phyloP scores from a whole-genome alignment of 2,329 filamentous ascomycete genomes.

The Colletotrichum plurivorum region DNA sequence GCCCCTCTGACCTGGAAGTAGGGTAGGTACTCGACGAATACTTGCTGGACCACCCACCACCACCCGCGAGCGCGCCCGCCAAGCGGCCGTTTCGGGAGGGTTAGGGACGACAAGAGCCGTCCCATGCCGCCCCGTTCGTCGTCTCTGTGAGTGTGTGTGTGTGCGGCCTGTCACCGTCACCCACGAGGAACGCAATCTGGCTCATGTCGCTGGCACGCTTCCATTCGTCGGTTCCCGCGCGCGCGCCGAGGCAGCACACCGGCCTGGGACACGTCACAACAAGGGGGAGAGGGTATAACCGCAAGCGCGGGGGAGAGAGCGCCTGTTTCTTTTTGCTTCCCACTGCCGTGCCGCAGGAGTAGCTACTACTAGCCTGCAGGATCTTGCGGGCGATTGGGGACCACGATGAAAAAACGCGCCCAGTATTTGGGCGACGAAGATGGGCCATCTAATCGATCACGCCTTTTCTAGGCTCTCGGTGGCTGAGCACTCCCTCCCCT shows the following conservation, averaged over 20 bases:
- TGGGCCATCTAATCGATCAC: slow-evolving; percentile 15
- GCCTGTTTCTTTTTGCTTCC: not conserved
- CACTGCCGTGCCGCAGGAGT: slow-evolving; percentile 5
- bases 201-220: slow-evolving; percentile 32
- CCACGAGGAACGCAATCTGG: not conserved
- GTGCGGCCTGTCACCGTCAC: too few relatives aligned
- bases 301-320: not conserved
- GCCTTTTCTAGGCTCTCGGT: not conserved
- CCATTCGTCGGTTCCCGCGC: slow-evolving; percentile 25
- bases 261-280: slow-evolving; percentile 31
- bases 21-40: not conserved
- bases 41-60: not conserved
- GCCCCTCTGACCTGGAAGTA: too few relatives aligned
- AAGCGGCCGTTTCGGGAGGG: slow-evolving; percentile 26
- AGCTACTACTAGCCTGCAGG: slow-evolving; percentile 4
- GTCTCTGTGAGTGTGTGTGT: too few relatives aligned
- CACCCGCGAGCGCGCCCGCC: not conserved
- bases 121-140: slow-evolving; percentile 22
- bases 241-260: slow-evolving; percentile 11
- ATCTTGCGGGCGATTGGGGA: slow-evolving; percentile 4
- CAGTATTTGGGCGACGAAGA: not conserved
- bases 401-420: not conserved
- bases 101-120: slow-evolving; percentile 37
- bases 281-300: not conserved
- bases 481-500: too few relatives aligned